Evolutionary conservation across 805 yeast genomes (phyloP), one percentile per base, ranked within the genome.

Genomic region (Debaryomyces hansenii): DNA sequence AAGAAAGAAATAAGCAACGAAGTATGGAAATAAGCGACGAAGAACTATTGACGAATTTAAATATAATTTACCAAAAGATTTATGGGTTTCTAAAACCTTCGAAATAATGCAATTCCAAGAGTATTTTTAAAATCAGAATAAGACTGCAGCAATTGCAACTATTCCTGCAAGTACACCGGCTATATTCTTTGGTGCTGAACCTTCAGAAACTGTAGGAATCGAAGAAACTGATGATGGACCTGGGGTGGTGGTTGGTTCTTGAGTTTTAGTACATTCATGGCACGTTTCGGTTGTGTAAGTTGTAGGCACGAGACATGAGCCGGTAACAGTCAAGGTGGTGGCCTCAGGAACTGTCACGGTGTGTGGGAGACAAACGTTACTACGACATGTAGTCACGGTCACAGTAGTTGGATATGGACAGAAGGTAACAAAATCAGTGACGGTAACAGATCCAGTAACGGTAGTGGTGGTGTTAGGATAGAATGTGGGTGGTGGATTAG

Each of bases 301-400:
- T 62, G 67, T 57, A 54, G 80, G 72, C 56, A 79, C 59, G 58
- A 89, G 84, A 75, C 91, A 85, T 63, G 90, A 90, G 74, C 86
- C 83, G 58, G 92, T 85, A 78, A 87, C 76, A 63, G 91, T 86
- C 58, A 87, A 67, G 54, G 91, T 86, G 62, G 90, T 84, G 48
- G 90, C 80, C 57, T 63, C 82, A 46, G 88, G 79, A 61, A 84
- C 89, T 52, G 84, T 79, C 77, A 79, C 75, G 58, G 89, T 83
- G 62, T 61, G 60, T 10, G 53, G 53, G 27, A 41, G 24, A 46
- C 56, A 53, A 20, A 40, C 35, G 14, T 45, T 36, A 24, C 42
- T 29, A 21, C 44, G 31, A 32, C 53, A 50, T 71, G 75, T 75
- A 74, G 81, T 82, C 65, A 82, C 78, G 49, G 72, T 70, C 46